These are phyloP conservation scores for Grifola frondosa DNA, from an alignment of 1,284 basidiomycete species.

Conservation along the genomic window DNA sequence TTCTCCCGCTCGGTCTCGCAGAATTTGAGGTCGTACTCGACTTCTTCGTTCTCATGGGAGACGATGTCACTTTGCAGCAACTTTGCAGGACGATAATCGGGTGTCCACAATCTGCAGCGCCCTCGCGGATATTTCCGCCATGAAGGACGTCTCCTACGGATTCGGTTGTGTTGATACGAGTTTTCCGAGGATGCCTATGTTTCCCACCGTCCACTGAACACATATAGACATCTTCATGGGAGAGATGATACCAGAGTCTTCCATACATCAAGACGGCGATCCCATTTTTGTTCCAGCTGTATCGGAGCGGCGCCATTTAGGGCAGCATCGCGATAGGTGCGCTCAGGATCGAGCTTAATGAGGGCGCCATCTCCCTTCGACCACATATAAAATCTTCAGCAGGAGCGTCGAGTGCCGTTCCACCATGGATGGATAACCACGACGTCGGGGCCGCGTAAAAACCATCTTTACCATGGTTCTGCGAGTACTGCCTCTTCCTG, in stretches of 20 bases:
- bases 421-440: conserved; percentile 59
- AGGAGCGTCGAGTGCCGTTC: conserved; percentile 47
- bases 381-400: conserved; percentile 60
- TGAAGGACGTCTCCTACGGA: conserved; percentile 38
- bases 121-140: conserved; percentile 38
- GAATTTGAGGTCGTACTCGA: conserved; percentile 46
- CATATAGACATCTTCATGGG: conserved; percentile 58
- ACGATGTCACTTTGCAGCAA: conserved; percentile 51
- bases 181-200: conserved; percentile 63
- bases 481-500: conserved; percentile 43
- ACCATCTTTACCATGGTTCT: conserved; percentile 37
- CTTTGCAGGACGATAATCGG: conserved; percentile 51
- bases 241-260: conserved; percentile 48
- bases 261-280: conserved; percentile 60
- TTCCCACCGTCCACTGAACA: conserved; percentile 52
- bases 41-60: conserved; percentile 56
- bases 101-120: conserved; percentile 40
- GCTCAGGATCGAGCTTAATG: conserved; percentile 45
- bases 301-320: conserved; percentile 57
- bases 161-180: conserved; percentile 55
- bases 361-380: conserved; percentile 55
- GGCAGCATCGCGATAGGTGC: conserved; percentile 43
- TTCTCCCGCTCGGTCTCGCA: conserved; percentile 53
- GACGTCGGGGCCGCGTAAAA: conserved; percentile 51
- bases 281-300: conserved; percentile 60